Evolutionary conservation across 192 early-diverging fungal species (phyloP), one percentile per base, ranked within the genome.

Genomic region (Backusella morwellensis): DNA sequence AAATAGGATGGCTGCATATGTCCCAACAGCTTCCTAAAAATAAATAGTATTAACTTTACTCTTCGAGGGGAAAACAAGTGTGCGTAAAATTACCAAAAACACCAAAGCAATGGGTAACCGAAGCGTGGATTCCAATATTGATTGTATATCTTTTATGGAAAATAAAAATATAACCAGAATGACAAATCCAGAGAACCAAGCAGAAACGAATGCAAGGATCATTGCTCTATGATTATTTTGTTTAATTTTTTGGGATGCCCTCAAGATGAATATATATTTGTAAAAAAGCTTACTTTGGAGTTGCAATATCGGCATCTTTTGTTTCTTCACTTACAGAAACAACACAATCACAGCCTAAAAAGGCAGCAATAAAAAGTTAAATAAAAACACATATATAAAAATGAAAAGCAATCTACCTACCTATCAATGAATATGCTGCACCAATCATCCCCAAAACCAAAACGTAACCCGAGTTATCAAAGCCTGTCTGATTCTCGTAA

Each of bases 1-100:
- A 19, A 89, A 71, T 29, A 83, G 47, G 11, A 79, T 71, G 2
- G 86, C 80, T 40, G 76, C 77, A 2, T 29, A 50, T 21, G 74
- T 77, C 6, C 88, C 88, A 12, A 84, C 82, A 32, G 82, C 77
- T 73, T 87, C 86, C 81, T 84, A 44, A n/a, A 26, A 32, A 12
- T 23, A 68, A 52, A 70, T 50, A 6, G 14, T 35, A 71, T 44
- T 32, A 26, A 23, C 3, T n/a, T 34, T 15, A 9, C 66, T 34
- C 4, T 68, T 38, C 19, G 5, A 2, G 19, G 32, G 32, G 2
- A 5, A 44, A 50, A 26, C 42, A 26, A 34, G n/a, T 47, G 8
- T 69, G 35, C 8, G 9, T 23, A 17, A 32, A 29, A 69, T 35
- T 78, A 78, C 81, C 68, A 56, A 76, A 59, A 82, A 78, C 8